Evolutionary conservation across 768 basidiomycete genomes (phyloP).

Genomic region (Suillus luteus): DNA sequence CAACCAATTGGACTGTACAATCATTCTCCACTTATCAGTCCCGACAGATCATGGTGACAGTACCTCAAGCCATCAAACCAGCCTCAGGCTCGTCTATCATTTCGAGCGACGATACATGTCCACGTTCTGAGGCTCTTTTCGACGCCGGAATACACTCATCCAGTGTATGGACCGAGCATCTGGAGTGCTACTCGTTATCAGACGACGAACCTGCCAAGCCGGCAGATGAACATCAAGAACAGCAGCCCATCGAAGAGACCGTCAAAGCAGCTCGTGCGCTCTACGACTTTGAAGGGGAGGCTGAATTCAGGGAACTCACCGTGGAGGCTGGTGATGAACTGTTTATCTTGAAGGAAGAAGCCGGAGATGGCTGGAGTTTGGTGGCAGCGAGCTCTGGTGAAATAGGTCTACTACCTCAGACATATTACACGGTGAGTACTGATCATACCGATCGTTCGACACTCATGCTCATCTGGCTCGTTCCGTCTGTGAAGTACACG

Average conservation of each 20-base stretch:
- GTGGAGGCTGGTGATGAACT: conserved; percentile 72
- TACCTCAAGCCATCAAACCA: conserved; percentile 36
- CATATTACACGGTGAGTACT: conserved; percentile 69
- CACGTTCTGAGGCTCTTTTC: conserved; percentile 45
- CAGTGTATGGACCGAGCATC: conserved; percentile 71
- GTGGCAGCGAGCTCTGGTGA: conserved; percentile 58
- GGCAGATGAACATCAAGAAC: conserved; percentile 27
- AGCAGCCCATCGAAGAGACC: conserved; percentile 17
- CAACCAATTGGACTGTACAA: neutral
- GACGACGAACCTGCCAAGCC: conserved; percentile 52
- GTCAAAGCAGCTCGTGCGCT: conserved; percentile 59
- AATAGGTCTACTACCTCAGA: conserved; percentile 66
- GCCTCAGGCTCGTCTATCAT: conserved; percentile 17
- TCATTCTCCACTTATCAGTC: neutral
- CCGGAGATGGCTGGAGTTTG: conserved; percentile 82
- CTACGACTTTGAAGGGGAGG: conserved; percentile 74
- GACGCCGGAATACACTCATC: conserved; percentile 81
- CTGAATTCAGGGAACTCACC: conserved; percentile 70
- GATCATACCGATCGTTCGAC: conserved; percentile 13
- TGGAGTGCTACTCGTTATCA: conserved; percentile 48
- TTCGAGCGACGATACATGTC: conserved; percentile 30
- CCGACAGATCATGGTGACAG: conserved; percentile 29
- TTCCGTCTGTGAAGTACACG: conserved; percentile 54
- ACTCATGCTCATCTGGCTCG: neutral
- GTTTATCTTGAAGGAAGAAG: conserved; percentile 69